phyloP scores from a whole-genome alignment of 345 rosid species.

The Populus pruinosa region DNA sequence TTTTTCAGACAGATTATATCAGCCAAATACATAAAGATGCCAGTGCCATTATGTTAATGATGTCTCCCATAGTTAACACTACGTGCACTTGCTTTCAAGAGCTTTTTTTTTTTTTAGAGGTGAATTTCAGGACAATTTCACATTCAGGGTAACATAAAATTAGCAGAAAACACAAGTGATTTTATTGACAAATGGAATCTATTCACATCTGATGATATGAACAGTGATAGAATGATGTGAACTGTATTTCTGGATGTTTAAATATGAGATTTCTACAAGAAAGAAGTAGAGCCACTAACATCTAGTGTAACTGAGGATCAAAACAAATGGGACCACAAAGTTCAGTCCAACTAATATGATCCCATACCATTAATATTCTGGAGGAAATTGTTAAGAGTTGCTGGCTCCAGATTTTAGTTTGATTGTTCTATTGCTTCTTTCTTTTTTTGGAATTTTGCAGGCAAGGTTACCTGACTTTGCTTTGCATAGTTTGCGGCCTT shows the following conservation, averaged over 20 bases:
- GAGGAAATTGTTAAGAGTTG: too few species aligned
- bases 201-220: background rate
- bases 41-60: background rate
- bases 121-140: background rate
- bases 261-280: background rate
- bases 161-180: background rate
- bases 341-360: too few species aligned
- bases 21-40: background rate
- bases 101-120: background rate
- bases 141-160: background rate
- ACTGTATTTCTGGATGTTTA: background rate
- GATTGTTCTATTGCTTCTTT: too few species aligned
- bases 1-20: background rate
- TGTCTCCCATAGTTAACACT: background rate
- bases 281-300: background rate
- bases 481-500: background rate
- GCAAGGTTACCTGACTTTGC: background rate
- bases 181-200: background rate
- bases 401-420: too few species aligned
- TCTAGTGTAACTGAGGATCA: too few species aligned
- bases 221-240: background rate
- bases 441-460: too few species aligned
- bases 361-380: too few species aligned
- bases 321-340: too few species aligned
- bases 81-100: background rate